These are phyloP conservation scores for Chlorella sp. DNA, from an alignment of 139 green algal genomes.

Conservation along the genomic window DNA sequence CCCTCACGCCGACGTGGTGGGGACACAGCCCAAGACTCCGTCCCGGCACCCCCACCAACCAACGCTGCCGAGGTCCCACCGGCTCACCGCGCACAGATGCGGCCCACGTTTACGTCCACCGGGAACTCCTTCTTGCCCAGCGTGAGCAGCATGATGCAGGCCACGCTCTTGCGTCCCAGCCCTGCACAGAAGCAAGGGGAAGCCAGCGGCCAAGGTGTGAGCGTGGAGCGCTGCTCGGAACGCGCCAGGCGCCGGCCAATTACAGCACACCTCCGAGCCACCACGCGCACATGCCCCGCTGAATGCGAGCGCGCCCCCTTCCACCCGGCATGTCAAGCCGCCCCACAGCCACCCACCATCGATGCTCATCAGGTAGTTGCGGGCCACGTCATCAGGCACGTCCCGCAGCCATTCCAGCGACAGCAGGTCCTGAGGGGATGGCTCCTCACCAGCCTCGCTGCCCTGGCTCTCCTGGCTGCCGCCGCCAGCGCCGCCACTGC, in stretches of 20 bases:
- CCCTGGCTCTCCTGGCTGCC: background rate
- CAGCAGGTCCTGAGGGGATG: slow-evolving; percentile 29
- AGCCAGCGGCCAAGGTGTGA: background rate
- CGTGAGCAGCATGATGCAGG: slow-evolving; percentile 76
- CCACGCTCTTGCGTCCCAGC: slow-evolving; percentile 77
- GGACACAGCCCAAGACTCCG: too few relatives aligned
- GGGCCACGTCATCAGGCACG: slow-evolving; percentile 46
- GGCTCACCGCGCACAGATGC: slow-evolving; percentile 65
- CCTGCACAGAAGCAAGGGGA: slow-evolving; percentile 36
- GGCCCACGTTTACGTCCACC: slow-evolving; percentile 82
- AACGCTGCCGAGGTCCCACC: background rate
- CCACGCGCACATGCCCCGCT: too few relatives aligned
- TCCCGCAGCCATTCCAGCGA: slow-evolving; percentile 77
- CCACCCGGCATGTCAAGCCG: background rate
- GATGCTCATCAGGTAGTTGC: slow-evolving; percentile 61
- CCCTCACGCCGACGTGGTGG: too few relatives aligned
- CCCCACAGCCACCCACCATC: slow-evolving; percentile 41
- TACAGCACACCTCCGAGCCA: background rate
- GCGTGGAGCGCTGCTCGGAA: background rate
- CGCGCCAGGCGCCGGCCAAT: background rate
- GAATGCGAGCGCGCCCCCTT: too few relatives aligned
- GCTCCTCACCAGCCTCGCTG: background rate
- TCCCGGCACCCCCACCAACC: too few relatives aligned
- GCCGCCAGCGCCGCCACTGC: background rate
- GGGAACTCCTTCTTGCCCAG: slow-evolving; percentile 71